Evolutionary conservation across 2,329 filamentous ascomycete species (phyloP).

Genomic region (Monilinia fructicola): DNA sequence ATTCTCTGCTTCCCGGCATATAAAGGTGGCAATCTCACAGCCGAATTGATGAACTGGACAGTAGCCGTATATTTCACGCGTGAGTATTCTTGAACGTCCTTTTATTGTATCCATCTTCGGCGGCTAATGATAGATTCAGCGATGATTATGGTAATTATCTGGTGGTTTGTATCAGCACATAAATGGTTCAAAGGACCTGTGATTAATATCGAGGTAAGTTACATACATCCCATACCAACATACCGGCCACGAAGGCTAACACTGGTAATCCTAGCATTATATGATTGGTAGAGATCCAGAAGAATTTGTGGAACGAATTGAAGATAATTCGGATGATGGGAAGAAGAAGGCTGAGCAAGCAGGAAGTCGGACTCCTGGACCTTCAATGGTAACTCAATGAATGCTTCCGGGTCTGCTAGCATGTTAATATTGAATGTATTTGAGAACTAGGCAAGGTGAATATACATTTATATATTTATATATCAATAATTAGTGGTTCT

Average conservation of each 20-base stretch:
- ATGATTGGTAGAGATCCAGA: constrained; percentile 37
- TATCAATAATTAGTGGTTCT: constrained; percentile 6
- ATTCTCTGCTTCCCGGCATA: constrained; percentile 62
- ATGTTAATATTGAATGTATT: background rate
- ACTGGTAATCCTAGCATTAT: constrained; percentile 31
- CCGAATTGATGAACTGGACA: constrained; percentile 62
- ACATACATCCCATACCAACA: constrained; percentile 19
- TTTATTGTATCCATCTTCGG: constrained; percentile 8
- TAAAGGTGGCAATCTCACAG: constrained; percentile 53
- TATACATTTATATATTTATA: background rate
- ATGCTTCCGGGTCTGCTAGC: background rate
- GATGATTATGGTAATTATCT: constrained; percentile 55
- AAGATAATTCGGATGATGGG: constrained; percentile 31
- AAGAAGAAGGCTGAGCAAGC: constrained; percentile 29
- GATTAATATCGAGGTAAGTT: constrained; percentile 54
- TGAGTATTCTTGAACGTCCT: constrained; percentile 28
- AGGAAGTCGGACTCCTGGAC: background rate
- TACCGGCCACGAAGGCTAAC: constrained; percentile 25
- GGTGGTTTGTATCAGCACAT: constrained; percentile 60
- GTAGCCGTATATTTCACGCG: constrained; percentile 58
- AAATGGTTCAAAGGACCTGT: constrained; percentile 67
- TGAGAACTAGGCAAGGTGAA: background rate
- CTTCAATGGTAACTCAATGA: constrained; percentile 1
- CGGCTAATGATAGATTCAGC: constrained; percentile 29
- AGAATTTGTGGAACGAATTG: constrained; percentile 32